Evolutionary conservation across 1,139 yeast species (phyloP), one percentile per base, ranked within the genome.

Genomic region (Yamadazyma aaseri): DNA sequence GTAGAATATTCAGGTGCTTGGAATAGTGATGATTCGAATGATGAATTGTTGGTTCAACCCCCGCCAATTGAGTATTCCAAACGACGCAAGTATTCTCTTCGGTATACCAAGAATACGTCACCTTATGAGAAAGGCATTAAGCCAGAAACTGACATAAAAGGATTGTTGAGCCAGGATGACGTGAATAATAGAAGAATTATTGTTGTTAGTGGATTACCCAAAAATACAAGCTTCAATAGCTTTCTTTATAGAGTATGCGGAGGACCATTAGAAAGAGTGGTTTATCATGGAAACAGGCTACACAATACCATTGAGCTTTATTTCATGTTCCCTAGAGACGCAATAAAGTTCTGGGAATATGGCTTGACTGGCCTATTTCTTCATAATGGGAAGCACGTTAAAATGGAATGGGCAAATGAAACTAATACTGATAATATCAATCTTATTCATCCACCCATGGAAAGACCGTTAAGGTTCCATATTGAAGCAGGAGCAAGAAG

Each of bases 251-350:
- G 80, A 42, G 65, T 84, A 0, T 63, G 72, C 47, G 95, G 95
- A 0, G 96, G 96, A 0, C 87, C 92, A 0, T 58, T 86, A 29
- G 89, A 83, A 45, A 71, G 68, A 41, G 52, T 82, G 2, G 60
- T 55, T 2, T 53, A 31, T 23, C 47, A 50, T 31, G 55, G 52
- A 6, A 42, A 44, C 11, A 43, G 42, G 9, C 33, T 36, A 17
- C n/a, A 20, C 2, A 36, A 42, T 4, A 16, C 20, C 12, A 35
- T 81, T 12, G 81, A 79, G 44, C 42, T 84, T 2, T 67, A 73
- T 47, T 86, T 81, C 50, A 51, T 76, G 21, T 68, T 58, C 21
- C 65, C 74, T 1, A 69, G 66, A 17, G 75, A 75, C 50, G 95
- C 95, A 0, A 49, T 51, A 7, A 59, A 58, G 3, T 86, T 86